Evolutionary conservation across 768 basidiomycete species (phyloP).

Genomic region (Trametes cingulata): DNA sequence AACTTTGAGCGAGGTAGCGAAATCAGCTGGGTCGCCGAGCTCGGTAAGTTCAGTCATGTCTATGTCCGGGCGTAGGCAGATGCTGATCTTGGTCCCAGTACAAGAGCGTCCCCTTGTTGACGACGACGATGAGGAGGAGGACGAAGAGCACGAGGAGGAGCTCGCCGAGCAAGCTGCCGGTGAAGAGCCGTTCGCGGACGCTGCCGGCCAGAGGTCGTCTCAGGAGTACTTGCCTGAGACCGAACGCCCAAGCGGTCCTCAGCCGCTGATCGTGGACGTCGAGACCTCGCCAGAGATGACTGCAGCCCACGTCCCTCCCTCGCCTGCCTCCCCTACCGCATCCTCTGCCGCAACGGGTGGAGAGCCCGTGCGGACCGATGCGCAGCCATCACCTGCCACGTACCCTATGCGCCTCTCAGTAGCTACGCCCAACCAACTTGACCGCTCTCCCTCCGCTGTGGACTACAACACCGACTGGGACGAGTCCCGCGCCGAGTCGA

Average conservation of each 20-base stretch:
- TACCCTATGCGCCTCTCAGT: conserved; percentile 65
- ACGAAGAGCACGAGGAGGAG: conserved; percentile 9
- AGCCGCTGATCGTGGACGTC: conserved; percentile 62
- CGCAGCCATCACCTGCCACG: conserved; percentile 47
- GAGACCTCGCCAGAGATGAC: conserved; percentile 58
- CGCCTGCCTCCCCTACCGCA: conserved; percentile 49
- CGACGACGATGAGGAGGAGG: conserved; percentile 54
- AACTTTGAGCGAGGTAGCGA: conserved; percentile 45
- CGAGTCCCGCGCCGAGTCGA: conserved; percentile 32
- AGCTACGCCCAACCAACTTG: conserved; percentile 58
- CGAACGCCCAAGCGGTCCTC: conserved; percentile 51
- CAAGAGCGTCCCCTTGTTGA: conserved; percentile 66
- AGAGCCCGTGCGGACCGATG: conserved; percentile 41
- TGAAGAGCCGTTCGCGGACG: conserved; percentile 9
- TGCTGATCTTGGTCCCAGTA: conserved; percentile 38
- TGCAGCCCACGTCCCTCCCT: conserved; percentile 47
- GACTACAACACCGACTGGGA: conserved; percentile 31
- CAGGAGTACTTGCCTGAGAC: conserved; percentile 46
- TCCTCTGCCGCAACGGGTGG: conserved; percentile 41
- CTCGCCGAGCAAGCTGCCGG: not conserved
- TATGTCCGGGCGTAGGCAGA: not conserved
- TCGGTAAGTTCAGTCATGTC: conserved; percentile 47
- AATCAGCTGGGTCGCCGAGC: conserved; percentile 76
- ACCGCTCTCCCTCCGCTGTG: conserved; percentile 53
- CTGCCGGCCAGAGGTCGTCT: conserved; percentile 46